These are phyloP conservation scores for Prorocentrum cordatum DNA, from an alignment of 169 alveolate genomes.

Conservation along the genomic window DNA sequence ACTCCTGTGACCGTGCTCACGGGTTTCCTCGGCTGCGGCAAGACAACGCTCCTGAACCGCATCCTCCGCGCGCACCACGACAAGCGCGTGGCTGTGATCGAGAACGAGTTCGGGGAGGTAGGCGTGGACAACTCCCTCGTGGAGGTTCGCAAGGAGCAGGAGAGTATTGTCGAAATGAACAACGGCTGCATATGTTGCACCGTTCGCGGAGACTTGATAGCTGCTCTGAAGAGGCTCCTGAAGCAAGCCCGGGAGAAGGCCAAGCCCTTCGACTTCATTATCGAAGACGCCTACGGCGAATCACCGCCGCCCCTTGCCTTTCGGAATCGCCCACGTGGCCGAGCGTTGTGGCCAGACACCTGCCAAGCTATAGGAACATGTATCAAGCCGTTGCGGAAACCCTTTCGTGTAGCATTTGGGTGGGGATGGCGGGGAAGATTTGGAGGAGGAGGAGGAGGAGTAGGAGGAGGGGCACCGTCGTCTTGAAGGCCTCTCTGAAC, in stretches of 20 bases:
- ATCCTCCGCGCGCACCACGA: background rate
- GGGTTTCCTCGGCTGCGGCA: slow-evolving; percentile 54
- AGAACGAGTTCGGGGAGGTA: slow-evolving; percentile 75
- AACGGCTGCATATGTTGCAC: slow-evolving; percentile 71
- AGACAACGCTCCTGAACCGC: slow-evolving; percentile 50
- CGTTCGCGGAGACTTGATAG: slow-evolving; percentile 60
- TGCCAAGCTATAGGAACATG: no score
- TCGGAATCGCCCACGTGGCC: no score
- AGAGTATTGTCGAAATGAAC: slow-evolving; percentile 14
- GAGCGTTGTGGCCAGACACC: no score
- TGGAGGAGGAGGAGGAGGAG: no score
- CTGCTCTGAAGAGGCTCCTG: slow-evolving; percentile 6
- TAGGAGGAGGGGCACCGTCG: no score
- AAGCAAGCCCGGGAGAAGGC: background rate
- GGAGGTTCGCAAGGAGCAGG: slow-evolving; percentile 12
- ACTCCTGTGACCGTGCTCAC: slow-evolving; percentile 56
- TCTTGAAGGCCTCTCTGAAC: no score
- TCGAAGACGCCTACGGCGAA: no score
- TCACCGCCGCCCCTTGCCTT: no score
- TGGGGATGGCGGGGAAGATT: no score
- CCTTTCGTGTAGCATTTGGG: no score
- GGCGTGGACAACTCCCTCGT: slow-evolving; percentile 71
- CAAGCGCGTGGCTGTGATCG: slow-evolving; percentile 43
- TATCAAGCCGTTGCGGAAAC: no score
- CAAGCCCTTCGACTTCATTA: background rate